Percentiles rank a stretch among this genome's conserved stretches.
phyloP scores from a whole-genome alignment of 1,139 yeast genomes.

The Suhomyces coccinellae region DNA sequence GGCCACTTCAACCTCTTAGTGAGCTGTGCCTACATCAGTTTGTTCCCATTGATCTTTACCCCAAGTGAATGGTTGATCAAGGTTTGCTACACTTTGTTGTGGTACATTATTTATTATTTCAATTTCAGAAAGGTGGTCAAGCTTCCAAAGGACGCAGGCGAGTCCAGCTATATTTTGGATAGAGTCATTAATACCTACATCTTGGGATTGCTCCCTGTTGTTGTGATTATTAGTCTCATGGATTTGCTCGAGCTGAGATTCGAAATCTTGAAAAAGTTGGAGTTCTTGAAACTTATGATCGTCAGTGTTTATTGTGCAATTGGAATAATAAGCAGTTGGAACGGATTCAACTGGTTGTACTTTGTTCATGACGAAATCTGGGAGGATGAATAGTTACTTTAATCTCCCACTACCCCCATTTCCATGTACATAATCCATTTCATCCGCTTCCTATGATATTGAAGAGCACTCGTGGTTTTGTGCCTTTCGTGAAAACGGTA shows the following conservation, averaged over 20 bases:
- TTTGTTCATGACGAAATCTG: slow-evolving; percentile 73
- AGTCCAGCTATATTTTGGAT: slow-evolving; percentile 60
- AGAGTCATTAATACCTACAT: slow-evolving; percentile 68
- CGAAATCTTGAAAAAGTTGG: slow-evolving; percentile 51
- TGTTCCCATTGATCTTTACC: slow-evolving; percentile 85
- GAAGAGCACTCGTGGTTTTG: not conserved
- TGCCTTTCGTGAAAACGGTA: slow-evolving; percentile 3
- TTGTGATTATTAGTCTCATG: slow-evolving; percentile 52
- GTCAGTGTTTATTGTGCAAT: slow-evolving; percentile 83
- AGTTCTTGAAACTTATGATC: slow-evolving; percentile 77
- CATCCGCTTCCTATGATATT: not conserved
- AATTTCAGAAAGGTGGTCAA: slow-evolving; percentile 67
- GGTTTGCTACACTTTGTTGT: slow-evolving; percentile 73
- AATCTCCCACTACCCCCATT: not conserved
- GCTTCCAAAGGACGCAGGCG: slow-evolving; percentile 49
- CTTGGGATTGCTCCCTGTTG: slow-evolving; percentile 66
- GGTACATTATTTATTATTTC: slow-evolving; percentile 78
- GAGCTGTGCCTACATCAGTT: slow-evolving; percentile 81
- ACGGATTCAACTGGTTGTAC: slow-evolving; percentile 84
- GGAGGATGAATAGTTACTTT: slow-evolving; percentile 26
- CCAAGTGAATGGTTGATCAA: slow-evolving; percentile 79
- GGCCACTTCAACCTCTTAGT: slow-evolving; percentile 67
- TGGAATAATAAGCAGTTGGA: slow-evolving; percentile 87
- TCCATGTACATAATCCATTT: not conserved
- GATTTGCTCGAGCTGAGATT: slow-evolving; percentile 58